These are phyloP conservation scores for Tricholoma furcatifolium DNA, from an alignment of 768 basidiomycete genomes.

Conservation along the genomic window DNA sequence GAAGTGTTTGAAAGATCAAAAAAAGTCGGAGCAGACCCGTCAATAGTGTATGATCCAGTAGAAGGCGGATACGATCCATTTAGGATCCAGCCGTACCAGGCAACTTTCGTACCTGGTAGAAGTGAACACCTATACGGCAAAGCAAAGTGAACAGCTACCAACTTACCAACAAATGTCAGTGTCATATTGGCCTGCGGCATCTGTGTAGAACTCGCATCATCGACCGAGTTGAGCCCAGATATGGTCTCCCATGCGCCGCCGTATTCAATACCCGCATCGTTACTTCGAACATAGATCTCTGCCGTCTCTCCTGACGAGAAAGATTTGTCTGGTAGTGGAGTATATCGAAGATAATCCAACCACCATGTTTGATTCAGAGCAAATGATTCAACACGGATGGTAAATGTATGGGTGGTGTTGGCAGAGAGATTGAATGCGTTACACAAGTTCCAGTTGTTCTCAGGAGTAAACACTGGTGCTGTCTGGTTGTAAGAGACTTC, in stretches of 20 bases:
- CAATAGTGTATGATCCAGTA: background rate
- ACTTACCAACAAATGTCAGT: background rate
- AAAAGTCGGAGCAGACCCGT: background rate
- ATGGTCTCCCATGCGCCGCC: background rate
- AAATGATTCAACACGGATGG: background rate
- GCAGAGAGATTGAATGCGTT: background rate
- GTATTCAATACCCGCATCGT: background rate
- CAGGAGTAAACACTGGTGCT: background rate
- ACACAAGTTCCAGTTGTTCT: slow-evolving; percentile 2
- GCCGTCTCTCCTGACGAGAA: background rate
- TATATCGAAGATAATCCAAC: slow-evolving; percentile 2
- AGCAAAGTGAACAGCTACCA: too few relatives aligned
- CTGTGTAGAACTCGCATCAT: background rate
- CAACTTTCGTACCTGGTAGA: background rate
- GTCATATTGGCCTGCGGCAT: background rate
- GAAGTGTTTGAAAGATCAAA: background rate
- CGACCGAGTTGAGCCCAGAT: background rate
- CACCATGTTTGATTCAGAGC: background rate
- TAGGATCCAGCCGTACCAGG: slow-evolving; percentile 2
- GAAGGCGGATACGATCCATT: background rate
- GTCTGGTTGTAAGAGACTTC: background rate
- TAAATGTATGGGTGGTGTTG: background rate
- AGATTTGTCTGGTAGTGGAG: background rate
- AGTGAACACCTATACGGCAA: too few relatives aligned
- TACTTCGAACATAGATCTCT: background rate